A percentile compares a stretch with the other conserved stretches of the same genome.
Conservation (phyloP, 2,329 filamentous ascomycete genomes). For the Ceratocystis lukuohia region DNA sequence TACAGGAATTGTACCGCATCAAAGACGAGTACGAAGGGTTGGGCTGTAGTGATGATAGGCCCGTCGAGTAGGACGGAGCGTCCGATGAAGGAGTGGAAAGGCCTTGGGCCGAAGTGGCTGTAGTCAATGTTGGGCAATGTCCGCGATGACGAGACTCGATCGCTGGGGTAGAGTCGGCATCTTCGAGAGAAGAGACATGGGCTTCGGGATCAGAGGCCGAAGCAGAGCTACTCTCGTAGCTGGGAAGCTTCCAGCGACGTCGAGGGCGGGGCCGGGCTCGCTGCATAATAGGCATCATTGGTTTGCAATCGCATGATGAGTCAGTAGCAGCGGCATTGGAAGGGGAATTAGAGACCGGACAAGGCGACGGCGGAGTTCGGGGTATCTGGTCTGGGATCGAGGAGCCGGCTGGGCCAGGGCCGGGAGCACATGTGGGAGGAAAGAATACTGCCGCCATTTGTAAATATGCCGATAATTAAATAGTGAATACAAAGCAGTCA, state of each 20-base stretch:
- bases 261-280: constrained; percentile 9
- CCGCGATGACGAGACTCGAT: neutral
- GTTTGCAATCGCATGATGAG: neutral
- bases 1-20: constrained; percentile 11
- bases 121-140: neutral
- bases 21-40: constrained; percentile 9
- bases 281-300: constrained; percentile 13
- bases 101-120: neutral
- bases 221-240: constrained; percentile 6
- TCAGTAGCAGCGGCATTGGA: neutral
- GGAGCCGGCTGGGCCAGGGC: neutral
- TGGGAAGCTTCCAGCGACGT: constrained; percentile 2
- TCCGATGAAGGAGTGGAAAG: constrained; percentile 3
- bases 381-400: neutral
- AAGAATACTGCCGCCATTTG: constrained; percentile 13
- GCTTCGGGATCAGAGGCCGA: neutral
- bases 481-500: constrained; percentile 4
- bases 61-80: constrained; percentile 8
- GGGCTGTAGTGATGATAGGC: constrained; percentile 6
- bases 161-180: neutral
- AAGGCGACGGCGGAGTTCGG: neutral
- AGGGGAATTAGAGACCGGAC: neutral
- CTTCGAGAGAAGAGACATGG: neutral
- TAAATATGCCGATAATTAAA: constrained; percentile 5
- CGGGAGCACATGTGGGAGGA: neutral